Conservation (phyloP, 345 rosid genomes). For the Psidium friedrichsthalianum region DNA sequence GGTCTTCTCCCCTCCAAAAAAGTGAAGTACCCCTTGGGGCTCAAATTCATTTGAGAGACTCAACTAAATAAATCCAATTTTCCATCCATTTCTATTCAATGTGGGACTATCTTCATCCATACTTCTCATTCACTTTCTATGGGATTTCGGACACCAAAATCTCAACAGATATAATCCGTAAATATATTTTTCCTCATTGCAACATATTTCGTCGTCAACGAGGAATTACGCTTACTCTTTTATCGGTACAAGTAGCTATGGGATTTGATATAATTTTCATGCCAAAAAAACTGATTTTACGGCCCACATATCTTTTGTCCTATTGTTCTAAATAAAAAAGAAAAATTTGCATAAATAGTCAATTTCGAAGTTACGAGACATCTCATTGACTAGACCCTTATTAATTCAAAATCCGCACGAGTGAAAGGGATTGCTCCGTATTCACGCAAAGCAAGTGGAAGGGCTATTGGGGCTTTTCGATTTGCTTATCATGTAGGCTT, state of each 20-base stretch:
- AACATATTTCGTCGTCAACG: background rate
- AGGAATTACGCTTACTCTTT: background rate
- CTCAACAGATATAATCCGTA: background rate
- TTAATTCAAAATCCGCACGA: background rate
- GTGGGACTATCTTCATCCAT: no score
- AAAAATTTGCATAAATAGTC: background rate
- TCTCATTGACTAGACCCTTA: accelerated
- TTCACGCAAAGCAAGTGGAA: background rate
- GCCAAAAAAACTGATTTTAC: background rate
- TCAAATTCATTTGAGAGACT: no score
- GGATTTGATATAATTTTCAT: background rate
- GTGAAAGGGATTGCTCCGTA: background rate
- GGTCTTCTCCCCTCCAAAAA: no score
- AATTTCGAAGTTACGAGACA: background rate
- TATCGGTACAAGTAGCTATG: background rate
- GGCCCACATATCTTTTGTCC: background rate
- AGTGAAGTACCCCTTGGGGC: no score
- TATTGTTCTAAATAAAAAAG: background rate
- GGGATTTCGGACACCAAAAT: no score
- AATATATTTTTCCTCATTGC: background rate
- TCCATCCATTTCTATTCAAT: no score
- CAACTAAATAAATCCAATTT: no score
- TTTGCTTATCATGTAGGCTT: background rate
- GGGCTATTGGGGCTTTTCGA: background rate
- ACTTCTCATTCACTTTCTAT: no score